Conservation (phyloP, 1,284 basidiomycete species). For the Clitocybe nebularis region DNA sequence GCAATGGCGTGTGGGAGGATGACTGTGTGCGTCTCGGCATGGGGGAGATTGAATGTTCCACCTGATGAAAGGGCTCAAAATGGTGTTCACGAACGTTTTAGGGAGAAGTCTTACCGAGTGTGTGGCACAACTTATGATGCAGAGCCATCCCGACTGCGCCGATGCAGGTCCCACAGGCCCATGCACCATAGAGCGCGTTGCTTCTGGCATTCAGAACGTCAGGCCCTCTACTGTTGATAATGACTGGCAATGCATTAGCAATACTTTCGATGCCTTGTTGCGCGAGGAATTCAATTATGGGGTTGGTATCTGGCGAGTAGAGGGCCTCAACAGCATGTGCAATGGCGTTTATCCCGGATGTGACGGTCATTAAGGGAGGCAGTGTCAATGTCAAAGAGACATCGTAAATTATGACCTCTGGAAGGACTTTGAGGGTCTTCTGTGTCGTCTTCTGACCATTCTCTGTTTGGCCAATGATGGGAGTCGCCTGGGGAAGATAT, state of each 20-base stretch:
- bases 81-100: background rate
- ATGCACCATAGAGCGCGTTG: conserved; percentile 39
- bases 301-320: conserved; percentile 37
- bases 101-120: conserved; percentile 26
- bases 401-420: conserved; percentile 43
- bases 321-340: conserved; percentile 42
- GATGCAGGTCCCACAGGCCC: conserved; percentile 36
- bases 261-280: conserved; percentile 36
- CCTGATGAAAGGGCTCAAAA: conserved; percentile 10
- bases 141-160: conserved; percentile 39
- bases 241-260: conserved; percentile 29
- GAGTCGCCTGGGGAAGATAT: conserved; percentile 24
- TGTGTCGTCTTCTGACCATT: conserved; percentile 40
- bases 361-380: conserved; percentile 35
- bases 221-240: conserved; percentile 23
- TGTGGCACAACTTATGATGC: conserved; percentile 46
- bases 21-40: conserved; percentile 44
- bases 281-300: conserved; percentile 37
- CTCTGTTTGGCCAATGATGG: conserved; percentile 42
- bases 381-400: conserved; percentile 40
- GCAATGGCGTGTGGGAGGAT: conserved; percentile 41
- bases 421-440: conserved; percentile 36
- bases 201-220: conserved; percentile 33
- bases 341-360: conserved; percentile 42
- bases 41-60: conserved; percentile 41